Conservation (phyloP, 2,329 filamentous ascomycete genomes). For the Colletotrichum sojae region DNA sequence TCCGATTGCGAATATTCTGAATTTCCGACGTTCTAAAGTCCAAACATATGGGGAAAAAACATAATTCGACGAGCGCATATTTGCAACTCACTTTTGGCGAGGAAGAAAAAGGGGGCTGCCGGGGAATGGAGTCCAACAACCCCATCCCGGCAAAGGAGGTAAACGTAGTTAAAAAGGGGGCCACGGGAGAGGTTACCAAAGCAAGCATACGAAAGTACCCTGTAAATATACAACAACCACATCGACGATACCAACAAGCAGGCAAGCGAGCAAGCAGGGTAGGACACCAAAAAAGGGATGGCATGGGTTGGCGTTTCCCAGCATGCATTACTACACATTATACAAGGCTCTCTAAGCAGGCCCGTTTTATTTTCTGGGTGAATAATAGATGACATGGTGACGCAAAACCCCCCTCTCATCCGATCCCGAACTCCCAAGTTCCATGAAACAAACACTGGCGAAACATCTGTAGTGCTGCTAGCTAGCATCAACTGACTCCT, state of each 20-base stretch:
- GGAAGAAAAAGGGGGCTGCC: slow-evolving; percentile 6
- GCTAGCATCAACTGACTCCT: no score
- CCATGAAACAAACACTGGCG: not conserved
- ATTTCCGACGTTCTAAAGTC: no score
- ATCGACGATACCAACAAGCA: slow-evolving; percentile 38
- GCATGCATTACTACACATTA: slow-evolving; percentile 26
- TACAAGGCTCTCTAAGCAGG: slow-evolving; percentile 6
- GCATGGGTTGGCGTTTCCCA: slow-evolving; percentile 32
- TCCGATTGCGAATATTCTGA: not conserved
- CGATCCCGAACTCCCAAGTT: not conserved
- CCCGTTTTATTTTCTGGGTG: not conserved
- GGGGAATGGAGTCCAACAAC: slow-evolving; percentile 13
- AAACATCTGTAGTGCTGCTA: not conserved
- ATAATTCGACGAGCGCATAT: slow-evolving; percentile 8
- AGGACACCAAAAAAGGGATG: slow-evolving; percentile 28
- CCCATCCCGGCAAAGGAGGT: slow-evolving; percentile 4
- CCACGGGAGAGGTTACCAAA: not conserved
- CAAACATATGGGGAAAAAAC: not conserved
- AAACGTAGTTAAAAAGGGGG: not conserved
- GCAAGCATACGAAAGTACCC: slow-evolving; percentile 21
- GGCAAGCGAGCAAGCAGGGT: slow-evolving; percentile 12
- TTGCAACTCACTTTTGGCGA: slow-evolving; percentile 1
- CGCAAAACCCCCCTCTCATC: not conserved
- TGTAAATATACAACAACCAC: slow-evolving; percentile 32
- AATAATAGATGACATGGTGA: not conserved